A percentile compares a stretch with the other conserved stretches of the same genome.
These are phyloP conservation scores for Pichia occidentalis DNA, from an alignment of 805 yeast species.

Conservation along the genomic window DNA sequence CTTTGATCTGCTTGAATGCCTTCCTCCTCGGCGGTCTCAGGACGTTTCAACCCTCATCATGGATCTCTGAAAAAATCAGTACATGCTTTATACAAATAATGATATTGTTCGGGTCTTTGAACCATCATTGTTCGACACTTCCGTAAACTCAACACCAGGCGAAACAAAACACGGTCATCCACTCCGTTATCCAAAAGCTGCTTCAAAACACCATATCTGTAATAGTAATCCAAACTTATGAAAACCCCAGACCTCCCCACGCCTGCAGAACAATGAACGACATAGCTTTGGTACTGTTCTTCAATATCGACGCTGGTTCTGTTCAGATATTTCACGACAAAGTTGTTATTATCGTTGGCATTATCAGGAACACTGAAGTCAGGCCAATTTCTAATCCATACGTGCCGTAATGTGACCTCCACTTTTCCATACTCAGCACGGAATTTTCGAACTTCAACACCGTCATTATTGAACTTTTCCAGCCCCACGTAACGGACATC, in stretches of 20 bases:
- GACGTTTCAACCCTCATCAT: no score
- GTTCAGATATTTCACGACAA: constrained; percentile 3
- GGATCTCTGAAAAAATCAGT: constrained; percentile 5
- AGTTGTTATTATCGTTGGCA: constrained; percentile 5
- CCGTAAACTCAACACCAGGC: constrained; percentile 39
- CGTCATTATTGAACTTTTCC: not conserved
- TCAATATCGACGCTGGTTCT: not conserved
- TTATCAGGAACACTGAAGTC: constrained; percentile 13
- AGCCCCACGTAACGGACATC: no score
- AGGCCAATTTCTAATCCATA: constrained; percentile 14
- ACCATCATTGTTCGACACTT: constrained; percentile 49
- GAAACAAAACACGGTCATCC: constrained; percentile 37
- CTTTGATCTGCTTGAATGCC: no score
- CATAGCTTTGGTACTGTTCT: no score
- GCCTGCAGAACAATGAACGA: constrained; percentile 56
- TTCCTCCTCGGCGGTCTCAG: no score
- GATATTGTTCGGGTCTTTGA: constrained; percentile 44
- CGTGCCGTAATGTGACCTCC: constrained; percentile 9
- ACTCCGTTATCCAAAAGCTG: constrained; percentile 2
- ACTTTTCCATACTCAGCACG: not conserved
- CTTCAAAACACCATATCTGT: constrained; percentile 14
- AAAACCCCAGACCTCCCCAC: constrained; percentile 54
- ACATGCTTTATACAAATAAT: constrained; percentile 40
- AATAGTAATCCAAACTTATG: constrained; percentile 39
- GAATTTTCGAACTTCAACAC: constrained; percentile 10